These are phyloP conservation scores for Metarhizium rileyi DNA, from an alignment of 2,329 filamentous ascomycete genomes.

Conservation along the genomic window DNA sequence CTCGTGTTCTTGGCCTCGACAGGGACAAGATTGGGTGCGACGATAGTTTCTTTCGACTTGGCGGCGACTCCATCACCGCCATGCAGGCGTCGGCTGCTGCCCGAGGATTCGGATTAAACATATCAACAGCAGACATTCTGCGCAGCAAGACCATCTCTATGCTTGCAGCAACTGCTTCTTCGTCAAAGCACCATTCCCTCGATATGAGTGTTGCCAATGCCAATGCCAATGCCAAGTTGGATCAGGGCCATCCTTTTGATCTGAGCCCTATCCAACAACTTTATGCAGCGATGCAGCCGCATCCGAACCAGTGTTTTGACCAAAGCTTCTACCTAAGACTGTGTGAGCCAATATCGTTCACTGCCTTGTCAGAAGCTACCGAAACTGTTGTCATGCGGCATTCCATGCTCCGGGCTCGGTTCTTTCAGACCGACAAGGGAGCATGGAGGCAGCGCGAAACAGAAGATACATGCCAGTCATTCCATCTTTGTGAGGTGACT, in stretches of 20 bases:
- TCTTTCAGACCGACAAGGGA: slow-evolving; percentile 6
- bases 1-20: slow-evolving; percentile 13
- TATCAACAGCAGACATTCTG: not conserved
- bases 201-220: not conserved
- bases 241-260: not conserved
- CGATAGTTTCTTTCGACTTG: slow-evolving; percentile 20
- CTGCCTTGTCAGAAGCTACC: not conserved
- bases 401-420: slow-evolving; percentile 26
- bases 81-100: not conserved
- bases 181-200: not conserved
- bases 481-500: not conserved
- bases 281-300: not conserved
- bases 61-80: slow-evolving; percentile 9
- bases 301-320: not conserved
- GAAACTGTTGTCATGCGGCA: not conserved
- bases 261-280: not conserved
- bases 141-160: not conserved
- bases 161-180: not conserved
- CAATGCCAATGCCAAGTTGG: not conserved
- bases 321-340: not conserved
- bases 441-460: slow-evolving; percentile 15
- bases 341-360: not conserved
- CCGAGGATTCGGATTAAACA: not conserved
- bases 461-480: not conserved
- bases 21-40: slow-evolving; percentile 15